phyloP scores from a whole-genome alignment of 73 alveolate genomes.

The Effrenium voratum region DNA sequence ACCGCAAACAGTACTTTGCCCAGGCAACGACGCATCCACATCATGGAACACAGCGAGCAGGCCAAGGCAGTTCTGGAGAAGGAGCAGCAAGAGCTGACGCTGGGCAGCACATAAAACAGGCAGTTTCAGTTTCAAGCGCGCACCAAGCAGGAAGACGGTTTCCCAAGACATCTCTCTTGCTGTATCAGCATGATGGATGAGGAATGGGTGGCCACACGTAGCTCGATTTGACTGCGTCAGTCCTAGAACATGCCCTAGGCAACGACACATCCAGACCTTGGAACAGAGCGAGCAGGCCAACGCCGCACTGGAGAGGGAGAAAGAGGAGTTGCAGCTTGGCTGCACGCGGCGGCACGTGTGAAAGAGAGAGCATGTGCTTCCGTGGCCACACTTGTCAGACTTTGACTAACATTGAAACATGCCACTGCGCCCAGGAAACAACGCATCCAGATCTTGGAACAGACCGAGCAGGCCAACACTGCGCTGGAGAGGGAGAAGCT shows the following conservation, averaged over 20 bases:
- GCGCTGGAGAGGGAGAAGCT: neutral
- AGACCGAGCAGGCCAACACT: neutral
- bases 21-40: conserved; percentile 25
- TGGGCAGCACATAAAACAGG: neutral
- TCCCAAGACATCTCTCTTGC: too few species aligned
- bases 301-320: neutral
- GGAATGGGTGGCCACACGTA: too few species aligned
- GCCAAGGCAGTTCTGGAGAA: neutral
- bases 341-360: neutral
- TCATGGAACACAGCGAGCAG: neutral
- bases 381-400: neutral
- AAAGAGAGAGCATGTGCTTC: neutral
- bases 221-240: too few species aligned
- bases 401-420: neutral
- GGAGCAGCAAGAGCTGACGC: neutral
- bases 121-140: too few species aligned
- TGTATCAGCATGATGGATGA: too few species aligned
- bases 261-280: neutral
- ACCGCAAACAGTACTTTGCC: neutral
- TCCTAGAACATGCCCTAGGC: neutral
- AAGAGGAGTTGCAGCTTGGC: neutral
- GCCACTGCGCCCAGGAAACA: neutral
- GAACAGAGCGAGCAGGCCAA: neutral
- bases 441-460: neutral
- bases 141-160: too few species aligned